These are phyloP conservation scores for Thermomucor indicae-seudaticae DNA, from an alignment of 371 early-diverging fungal genomes.

Conservation along the genomic window DNA sequence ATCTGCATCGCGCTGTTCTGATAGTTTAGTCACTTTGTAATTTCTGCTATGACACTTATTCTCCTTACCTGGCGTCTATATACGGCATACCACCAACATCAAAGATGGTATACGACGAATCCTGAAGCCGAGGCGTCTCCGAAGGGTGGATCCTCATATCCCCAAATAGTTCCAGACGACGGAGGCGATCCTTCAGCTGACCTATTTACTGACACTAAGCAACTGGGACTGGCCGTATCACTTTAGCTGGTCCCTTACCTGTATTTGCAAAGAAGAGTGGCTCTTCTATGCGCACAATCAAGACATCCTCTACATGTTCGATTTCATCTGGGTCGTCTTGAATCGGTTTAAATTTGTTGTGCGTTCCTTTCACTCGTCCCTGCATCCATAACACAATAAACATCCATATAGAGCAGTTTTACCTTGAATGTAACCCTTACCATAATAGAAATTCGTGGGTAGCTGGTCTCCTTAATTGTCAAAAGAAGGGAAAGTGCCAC, in stretches of 20 bases:
- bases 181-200: constrained; percentile 87
- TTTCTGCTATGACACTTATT: not conserved
- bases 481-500: constrained; percentile 81
- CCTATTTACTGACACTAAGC: constrained; percentile 22
- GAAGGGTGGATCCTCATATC: constrained; percentile 85
- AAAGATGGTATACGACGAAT: constrained; percentile 74
- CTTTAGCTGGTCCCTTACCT: constrained; percentile 25
- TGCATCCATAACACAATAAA: too few relatives aligned
- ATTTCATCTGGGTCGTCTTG: constrained; percentile 57
- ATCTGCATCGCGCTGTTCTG: constrained; percentile 85
- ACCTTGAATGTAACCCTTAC: too few relatives aligned
- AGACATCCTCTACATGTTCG: constrained; percentile 78
- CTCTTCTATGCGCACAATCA: constrained; percentile 89
- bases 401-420: too few relatives aligned
- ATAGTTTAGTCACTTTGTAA: too few relatives aligned
- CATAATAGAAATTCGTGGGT: constrained; percentile 77
- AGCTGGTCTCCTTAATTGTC: constrained; percentile 87
- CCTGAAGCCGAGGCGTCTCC: constrained; percentile 65
- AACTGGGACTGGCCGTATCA: not conserved
- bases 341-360: constrained; percentile 50
- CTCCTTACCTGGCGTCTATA: constrained; percentile 78
- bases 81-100: constrained; percentile 84
- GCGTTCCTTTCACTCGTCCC: constrained; percentile 45
- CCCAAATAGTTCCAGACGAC: constrained; percentile 88
- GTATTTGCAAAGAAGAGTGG: constrained; percentile 93